These are phyloP conservation scores for Amoeboradix gromovi DNA, from an alignment of 371 early-diverging fungal species.

Conservation along the genomic window DNA sequence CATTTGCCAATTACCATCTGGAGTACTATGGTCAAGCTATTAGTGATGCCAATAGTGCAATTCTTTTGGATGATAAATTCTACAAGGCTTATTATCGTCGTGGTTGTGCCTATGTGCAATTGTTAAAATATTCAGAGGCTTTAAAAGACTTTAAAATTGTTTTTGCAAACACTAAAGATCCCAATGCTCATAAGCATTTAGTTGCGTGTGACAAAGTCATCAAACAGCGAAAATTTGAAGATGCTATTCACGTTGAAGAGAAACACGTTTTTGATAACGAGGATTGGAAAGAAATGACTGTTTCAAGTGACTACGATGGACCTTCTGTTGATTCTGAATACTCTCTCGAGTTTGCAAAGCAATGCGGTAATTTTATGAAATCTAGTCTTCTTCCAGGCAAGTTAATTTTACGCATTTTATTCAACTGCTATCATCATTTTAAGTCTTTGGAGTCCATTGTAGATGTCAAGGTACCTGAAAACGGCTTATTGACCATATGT, in stretches of 20 bases:
- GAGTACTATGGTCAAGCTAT: conserved; percentile 75
- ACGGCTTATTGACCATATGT: conserved; percentile 54
- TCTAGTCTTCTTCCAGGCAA: conserved; percentile 71
- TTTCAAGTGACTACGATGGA: conserved; percentile 5
- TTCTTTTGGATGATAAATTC: conserved; percentile 46
- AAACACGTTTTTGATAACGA: conserved; percentile 11
- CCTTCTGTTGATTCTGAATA: conserved; percentile 21
- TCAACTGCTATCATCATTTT: conserved; percentile 37
- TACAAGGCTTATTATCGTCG: conserved; percentile 71
- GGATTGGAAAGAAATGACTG: conserved; percentile 16
- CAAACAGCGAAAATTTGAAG: conserved; percentile 23
- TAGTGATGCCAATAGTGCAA: conserved; percentile 51
- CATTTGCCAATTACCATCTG: conserved; percentile 51
- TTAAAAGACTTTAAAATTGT: conserved; percentile 49
- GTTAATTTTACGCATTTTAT: conserved; percentile 50
- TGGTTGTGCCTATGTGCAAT: conserved; percentile 53
- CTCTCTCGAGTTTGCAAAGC: conserved; percentile 39
- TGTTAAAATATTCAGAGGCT: conserved; percentile 50
- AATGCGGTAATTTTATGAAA: conserved; percentile 40
- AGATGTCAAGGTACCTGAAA: conserved; percentile 43
- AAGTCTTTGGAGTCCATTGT: conserved; percentile 40
- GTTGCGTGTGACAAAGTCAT: not conserved
- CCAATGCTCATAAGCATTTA: conserved; percentile 15
- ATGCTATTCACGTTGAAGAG: conserved; percentile 33
- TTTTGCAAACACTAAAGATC: conserved; percentile 14